Conservation (phyloP, 2,329 filamentous ascomycete species). For the Septoria petroselini region DNA sequence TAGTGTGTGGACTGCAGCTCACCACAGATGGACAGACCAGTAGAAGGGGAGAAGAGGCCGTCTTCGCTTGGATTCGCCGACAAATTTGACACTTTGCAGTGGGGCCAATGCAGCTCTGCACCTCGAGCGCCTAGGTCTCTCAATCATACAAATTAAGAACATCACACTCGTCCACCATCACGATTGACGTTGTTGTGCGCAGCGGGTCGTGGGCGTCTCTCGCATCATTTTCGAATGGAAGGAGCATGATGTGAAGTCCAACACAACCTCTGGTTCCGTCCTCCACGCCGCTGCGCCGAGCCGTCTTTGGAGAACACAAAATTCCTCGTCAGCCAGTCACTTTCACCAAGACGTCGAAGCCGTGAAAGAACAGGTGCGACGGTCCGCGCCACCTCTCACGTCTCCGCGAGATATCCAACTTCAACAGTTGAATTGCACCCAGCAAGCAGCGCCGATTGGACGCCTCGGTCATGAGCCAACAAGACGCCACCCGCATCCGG, state of each 20-base stretch:
- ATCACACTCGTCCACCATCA: too few species aligned
- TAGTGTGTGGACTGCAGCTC: conserved; percentile 1
- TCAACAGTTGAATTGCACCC: neutral
- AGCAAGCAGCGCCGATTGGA: conserved; percentile 1
- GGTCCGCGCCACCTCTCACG: conserved; percentile 5
- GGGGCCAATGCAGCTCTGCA: conserved; percentile 1
- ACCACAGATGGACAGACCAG: neutral
- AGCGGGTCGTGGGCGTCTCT: too few species aligned
- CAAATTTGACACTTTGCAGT: conserved; percentile 4
- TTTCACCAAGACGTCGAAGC: neutral
- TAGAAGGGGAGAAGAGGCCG: conserved; percentile 1
- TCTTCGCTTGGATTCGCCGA: conserved; percentile 6
- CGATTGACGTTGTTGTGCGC: too few species aligned
- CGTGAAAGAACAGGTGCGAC: conserved; percentile 3
- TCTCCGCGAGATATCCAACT: neutral
- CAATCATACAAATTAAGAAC: too few species aligned
- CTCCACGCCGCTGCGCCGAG: too few species aligned
- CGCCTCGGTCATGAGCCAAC: neutral
- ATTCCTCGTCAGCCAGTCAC: too few species aligned
- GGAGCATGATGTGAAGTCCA: too few species aligned
- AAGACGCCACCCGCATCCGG: conserved; percentile 2
- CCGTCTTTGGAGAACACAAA: neutral
- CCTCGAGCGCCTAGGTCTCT: too few species aligned
- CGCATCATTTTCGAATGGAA: too few species aligned
- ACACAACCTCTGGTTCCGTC: too few species aligned